phyloP scores from a whole-genome alignment of 2,329 filamentous ascomycete species.

The Penicillium sp. region DNA sequence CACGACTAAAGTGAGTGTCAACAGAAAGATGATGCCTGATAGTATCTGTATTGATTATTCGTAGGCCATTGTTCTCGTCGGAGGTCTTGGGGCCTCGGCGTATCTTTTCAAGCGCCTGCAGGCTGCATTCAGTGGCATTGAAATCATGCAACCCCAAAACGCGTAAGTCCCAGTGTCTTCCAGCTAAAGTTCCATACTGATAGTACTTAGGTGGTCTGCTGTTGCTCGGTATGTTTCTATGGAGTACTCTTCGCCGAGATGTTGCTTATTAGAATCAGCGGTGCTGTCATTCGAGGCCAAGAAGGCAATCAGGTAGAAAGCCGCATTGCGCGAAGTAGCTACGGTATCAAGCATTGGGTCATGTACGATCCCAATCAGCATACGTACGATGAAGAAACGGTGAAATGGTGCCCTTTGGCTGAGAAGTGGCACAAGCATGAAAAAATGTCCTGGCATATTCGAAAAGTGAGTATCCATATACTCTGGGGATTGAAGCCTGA shows the following conservation, averaged over 20 bases:
- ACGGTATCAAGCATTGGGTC: neutral
- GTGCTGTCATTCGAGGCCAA: conserved; percentile 25
- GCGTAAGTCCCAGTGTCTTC: conserved; percentile 18
- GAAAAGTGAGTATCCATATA: conserved; percentile 14
- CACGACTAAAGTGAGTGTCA: conserved; percentile 8
- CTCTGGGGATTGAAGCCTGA: neutral
- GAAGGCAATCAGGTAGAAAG: conserved; percentile 24
- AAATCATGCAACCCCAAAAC: conserved; percentile 34
- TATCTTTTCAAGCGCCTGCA: conserved; percentile 35
- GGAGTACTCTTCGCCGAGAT: no score
- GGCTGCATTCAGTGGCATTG: conserved; percentile 20
- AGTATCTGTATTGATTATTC: neutral
- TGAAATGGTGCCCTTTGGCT: neutral
- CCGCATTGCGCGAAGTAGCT: conserved; percentile 22
- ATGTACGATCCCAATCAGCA: neutral
- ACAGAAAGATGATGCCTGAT: neutral
- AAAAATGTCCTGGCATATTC: conserved; percentile 24
- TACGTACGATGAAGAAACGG: neutral
- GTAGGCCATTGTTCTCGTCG: conserved; percentile 38
- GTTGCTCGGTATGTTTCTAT: conserved; percentile 21
- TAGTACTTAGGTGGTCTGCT: conserved; percentile 24
- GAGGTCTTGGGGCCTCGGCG: conserved; percentile 38
- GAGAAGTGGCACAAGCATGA: neutral
- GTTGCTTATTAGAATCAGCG: conserved; percentile 9
- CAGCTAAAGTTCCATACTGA: neutral